Evolutionary conservation across 345 rosid species (phyloP), one percentile per base, ranked within the genome.

Genomic region (Moricandia arvensis): DNA sequence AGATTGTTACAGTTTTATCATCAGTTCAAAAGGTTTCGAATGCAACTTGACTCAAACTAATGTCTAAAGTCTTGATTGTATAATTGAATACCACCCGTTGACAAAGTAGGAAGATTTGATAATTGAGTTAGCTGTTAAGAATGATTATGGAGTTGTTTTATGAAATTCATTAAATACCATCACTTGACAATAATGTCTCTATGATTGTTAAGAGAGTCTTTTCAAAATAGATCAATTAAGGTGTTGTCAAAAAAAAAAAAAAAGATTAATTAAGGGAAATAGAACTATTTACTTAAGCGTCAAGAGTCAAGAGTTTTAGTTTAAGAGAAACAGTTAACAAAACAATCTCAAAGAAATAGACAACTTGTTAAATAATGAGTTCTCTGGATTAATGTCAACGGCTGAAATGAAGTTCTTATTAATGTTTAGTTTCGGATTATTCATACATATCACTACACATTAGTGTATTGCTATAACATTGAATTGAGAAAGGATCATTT

Each of bases 1-100:
- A 86, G 83, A 72, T 59, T 71, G 17, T 81, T 68, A 87, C 78
- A 1, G 87, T 79, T 9, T 71, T 58, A 13, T 76, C 81, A n/a
- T 74, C 85, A 4, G 82, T 88, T 15, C 72, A 86, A 75, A 90
- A 86, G 33, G 92, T 69, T 72, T 79, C 84, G 11, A 85, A n/a
- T 38, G 64, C 55, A 57, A 38, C 64, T 58, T 69, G 64, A 58
- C 55, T 58, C 7, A 69, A 59, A 41, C 43, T 30, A 71, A 16
- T n/a, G 16, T 29, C 29, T 63, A n/a, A 35, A 45, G 11, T 6
- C 0, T 15, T 33, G 27, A 47, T 3, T 24, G 62, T 35, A 73
- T 53, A 9, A 26, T 51, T 73, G 12, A 51, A 51, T 31, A 17
- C 71, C 71, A 51, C 30, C 16, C 12, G 29, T 51, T 64, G 27